Evolutionary conservation across 441 rosid species (phyloP), one percentile per base, ranked within the genome.

Genomic region (Populus hybrid): DNA sequence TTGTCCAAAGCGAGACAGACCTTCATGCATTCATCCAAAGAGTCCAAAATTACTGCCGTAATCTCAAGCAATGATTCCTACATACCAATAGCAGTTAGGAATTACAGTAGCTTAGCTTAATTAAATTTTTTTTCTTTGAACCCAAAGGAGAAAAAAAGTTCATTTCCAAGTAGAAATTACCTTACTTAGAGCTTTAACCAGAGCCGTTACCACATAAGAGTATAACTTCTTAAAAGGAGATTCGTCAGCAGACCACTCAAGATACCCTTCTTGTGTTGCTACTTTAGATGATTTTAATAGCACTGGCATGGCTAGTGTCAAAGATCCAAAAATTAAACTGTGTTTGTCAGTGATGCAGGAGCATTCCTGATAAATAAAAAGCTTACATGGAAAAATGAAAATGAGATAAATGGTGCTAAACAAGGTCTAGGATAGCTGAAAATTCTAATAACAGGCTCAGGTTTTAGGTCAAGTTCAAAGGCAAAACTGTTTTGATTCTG

Each of bases 141-240:
- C 56, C 14, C 26, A 36, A 3, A 6, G 24, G 7, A 45, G 7
- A 14, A 64, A 64, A 64, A 28, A 38, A 2, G 4, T 26, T 21
- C 9, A 14, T 26, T 68, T 35, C 4, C 16, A 64, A 64, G 20
- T 5, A 16, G 20, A 74, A 12, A 67, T 68, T 68, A 76, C 78
- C 73, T 31, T 16, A 21, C 36, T n/a, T 5, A 76, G 73, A 68
- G 78, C 78, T 76, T 33, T 73, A 42, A 68, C 67, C 65, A 76
- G 59, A 53, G 73, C 73, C 23, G 68, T 26, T 76, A 68, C 24
- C 24, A 68, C 33, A 18, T 50, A 33, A 33, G 67, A 61, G 61
- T 33, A 68, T 18, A 76, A 23, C n/a, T 76, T 53, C 26, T 56
- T 11, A 7, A 68, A 68, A 68, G 73, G 73, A 29, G 50, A 45